Percentiles rank a stretch among this genome's conserved stretches.
Evolutionary conservation across 805 yeast genomes (phyloP).

Genomic region (Yamadazyma paraphyllophila): DNA sequence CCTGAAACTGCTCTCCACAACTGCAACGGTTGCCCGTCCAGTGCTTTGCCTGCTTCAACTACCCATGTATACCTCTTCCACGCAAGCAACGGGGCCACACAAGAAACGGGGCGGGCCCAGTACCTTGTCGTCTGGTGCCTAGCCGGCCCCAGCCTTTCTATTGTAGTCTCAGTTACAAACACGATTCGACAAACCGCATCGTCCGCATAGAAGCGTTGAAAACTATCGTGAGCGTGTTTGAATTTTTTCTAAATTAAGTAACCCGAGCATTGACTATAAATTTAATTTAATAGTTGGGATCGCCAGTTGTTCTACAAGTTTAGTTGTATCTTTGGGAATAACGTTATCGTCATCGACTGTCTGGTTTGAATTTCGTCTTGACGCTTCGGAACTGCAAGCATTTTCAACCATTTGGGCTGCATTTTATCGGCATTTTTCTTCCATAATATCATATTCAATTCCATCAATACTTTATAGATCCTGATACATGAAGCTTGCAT

Average conservation of each 20-base stretch:
- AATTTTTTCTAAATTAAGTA: constrained; percentile 2
- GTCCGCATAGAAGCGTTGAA: constrained; percentile 1
- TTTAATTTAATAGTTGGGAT: background rate
- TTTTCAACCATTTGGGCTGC: background rate
- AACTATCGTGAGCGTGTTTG: constrained; percentile 3
- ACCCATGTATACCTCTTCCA: too few species aligned
- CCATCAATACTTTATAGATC: background rate
- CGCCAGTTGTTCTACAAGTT: too few species aligned
- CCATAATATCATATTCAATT: background rate
- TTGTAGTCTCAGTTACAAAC: background rate
- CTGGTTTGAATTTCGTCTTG: too few species aligned
- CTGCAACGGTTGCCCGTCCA: too few species aligned
- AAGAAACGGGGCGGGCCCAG: too few species aligned
- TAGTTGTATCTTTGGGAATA: too few species aligned
- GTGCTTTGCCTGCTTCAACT: too few species aligned
- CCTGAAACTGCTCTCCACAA: too few species aligned
- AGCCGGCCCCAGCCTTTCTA: background rate
- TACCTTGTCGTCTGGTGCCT: background rate
- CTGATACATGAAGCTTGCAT: constrained; percentile 4
- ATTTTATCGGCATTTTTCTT: background rate
- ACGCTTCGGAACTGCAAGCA: too few species aligned
- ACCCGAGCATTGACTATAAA: background rate
- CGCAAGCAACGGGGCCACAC: too few species aligned
- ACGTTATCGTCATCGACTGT: too few species aligned
- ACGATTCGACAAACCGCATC: background rate